Conservation (phyloP, 768 basidiomycete species). For the Tubosaeta brunneosetosa region DNA sequence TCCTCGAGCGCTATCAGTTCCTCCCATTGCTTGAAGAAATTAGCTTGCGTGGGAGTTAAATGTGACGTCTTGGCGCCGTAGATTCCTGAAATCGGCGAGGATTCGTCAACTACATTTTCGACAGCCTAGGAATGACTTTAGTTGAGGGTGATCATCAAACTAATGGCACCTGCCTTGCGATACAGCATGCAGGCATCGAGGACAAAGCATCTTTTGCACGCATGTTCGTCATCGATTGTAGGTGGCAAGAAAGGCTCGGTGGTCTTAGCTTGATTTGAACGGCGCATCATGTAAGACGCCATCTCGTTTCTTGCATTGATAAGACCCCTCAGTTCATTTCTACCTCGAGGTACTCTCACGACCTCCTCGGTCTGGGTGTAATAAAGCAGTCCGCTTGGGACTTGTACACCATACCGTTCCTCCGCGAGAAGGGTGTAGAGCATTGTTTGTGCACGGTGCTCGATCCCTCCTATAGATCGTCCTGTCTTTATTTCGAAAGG, state of each 20-base stretch:
- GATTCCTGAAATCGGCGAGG: conserved; percentile 56
- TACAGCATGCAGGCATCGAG: conserved; percentile 92
- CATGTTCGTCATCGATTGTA: conserved; percentile 76
- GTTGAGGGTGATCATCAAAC: background rate
- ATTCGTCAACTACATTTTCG: conserved; percentile 53
- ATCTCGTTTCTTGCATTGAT: conserved; percentile 82
- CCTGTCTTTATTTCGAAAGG: conserved; percentile 99
- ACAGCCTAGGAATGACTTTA: conserved; percentile 48
- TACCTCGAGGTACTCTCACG: conserved; percentile 69
- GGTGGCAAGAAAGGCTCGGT: conserved; percentile 70
- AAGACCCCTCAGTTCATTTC: conserved; percentile 82
- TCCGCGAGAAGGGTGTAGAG: conserved; percentile 87
- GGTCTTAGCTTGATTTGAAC: conserved; percentile 29
- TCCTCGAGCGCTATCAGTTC: conserved; percentile 80
- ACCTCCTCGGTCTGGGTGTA: conserved; percentile 93
- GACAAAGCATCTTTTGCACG: conserved; percentile 78
- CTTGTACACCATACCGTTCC: conserved; percentile 83
- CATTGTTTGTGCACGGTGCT: conserved; percentile 98
- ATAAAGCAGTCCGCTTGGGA: conserved; percentile 82
- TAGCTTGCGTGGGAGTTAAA: conserved; percentile 57
- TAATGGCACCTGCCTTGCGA: conserved; percentile 55
- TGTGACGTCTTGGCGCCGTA: conserved; percentile 81
- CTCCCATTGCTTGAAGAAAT: conserved; percentile 93
- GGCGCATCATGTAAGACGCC: conserved; percentile 67
- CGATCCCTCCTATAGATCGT: conserved; percentile 67